Conservation (phyloP, 106 monocot genomes). For the Dendrobium catenatum region DNA sequence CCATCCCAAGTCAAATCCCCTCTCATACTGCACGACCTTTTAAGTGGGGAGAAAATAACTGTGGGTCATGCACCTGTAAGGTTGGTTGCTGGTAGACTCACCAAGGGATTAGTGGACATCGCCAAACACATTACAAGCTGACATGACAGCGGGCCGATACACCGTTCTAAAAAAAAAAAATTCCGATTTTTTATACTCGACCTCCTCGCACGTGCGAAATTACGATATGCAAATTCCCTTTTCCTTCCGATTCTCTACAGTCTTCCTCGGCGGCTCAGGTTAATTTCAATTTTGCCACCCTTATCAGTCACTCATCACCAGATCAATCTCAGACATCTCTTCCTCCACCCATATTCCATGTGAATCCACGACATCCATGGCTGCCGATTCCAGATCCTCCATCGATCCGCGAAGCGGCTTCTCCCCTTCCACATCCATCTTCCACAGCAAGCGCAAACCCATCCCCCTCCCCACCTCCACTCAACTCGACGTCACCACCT, state of each 20-base stretch:
- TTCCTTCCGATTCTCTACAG: neutral
- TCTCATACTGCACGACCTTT: too few relatives aligned
- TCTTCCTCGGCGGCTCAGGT: neutral
- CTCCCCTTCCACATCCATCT: conserved; percentile 39
- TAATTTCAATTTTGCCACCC: neutral
- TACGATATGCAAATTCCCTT: too few relatives aligned
- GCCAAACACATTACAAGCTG: too few relatives aligned
- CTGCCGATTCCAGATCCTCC: neutral
- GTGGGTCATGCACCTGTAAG: too few relatives aligned
- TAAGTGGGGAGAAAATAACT: too few relatives aligned
- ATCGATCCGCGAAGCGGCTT: conserved; percentile 65
- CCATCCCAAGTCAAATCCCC: too few relatives aligned
- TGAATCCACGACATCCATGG: neutral
- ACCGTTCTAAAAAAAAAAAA: too few relatives aligned
- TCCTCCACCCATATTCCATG: neutral
- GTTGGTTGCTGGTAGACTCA: too few relatives aligned
- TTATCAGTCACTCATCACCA: neutral
- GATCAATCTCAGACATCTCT: neutral
- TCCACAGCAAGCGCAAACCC: conserved; percentile 67
- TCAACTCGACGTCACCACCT: conserved; percentile 51
- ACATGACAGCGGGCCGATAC: too few relatives aligned
- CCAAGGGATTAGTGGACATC: too few relatives aligned
- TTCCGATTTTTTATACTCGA: too few relatives aligned
- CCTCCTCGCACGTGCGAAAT: too few relatives aligned
- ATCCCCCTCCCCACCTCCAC: conserved; percentile 42